These are phyloP conservation scores for Trichoderma sp. DNA, from an alignment of 2,329 filamentous ascomycete species.

Conservation along the genomic window DNA sequence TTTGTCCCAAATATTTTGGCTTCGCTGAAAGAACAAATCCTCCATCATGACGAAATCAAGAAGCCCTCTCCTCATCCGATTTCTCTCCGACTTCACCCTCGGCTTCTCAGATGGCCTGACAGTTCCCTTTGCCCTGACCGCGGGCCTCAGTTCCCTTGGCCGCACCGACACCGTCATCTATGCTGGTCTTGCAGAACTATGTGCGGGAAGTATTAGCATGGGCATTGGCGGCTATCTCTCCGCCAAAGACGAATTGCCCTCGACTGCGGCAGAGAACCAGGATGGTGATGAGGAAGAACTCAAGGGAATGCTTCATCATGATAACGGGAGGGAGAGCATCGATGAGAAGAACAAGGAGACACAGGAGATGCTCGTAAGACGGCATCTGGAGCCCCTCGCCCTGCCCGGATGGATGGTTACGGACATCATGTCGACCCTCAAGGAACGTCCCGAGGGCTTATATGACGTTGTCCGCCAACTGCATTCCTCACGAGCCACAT, in stretches of 20 bases:
- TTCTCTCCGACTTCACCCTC: constrained; percentile 65
- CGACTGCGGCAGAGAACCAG: background rate
- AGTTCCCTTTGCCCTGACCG: constrained; percentile 71
- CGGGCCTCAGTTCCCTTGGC: constrained; percentile 61
- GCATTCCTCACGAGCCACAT: background rate
- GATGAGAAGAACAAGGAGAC: constrained; percentile 21
- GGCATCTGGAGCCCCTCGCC: constrained; percentile 33
- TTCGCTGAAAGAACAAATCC: background rate
- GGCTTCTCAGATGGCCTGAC: constrained; percentile 73
- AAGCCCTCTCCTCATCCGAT: constrained; percentile 35
- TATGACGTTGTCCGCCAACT: constrained; percentile 25
- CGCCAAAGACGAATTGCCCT: constrained; percentile 41
- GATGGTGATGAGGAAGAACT: constrained; percentile 25
- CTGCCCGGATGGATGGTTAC: constrained; percentile 26
- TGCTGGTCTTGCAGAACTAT: constrained; percentile 67
- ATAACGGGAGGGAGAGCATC: constrained; percentile 8
- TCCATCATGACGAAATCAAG: constrained; percentile 24
- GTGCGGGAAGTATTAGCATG: constrained; percentile 71
- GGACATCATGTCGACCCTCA: constrained; percentile 28
- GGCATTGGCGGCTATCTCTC: constrained; percentile 68
- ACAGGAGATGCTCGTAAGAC: constrained; percentile 28
- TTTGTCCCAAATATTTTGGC: background rate
- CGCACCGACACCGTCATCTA: constrained; percentile 61
- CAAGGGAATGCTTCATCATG: constrained; percentile 27
- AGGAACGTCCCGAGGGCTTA: constrained; percentile 32